phyloP scores from a whole-genome alignment of 2,329 filamentous ascomycete genomes.

The Xylariaceae sp. region DNA sequence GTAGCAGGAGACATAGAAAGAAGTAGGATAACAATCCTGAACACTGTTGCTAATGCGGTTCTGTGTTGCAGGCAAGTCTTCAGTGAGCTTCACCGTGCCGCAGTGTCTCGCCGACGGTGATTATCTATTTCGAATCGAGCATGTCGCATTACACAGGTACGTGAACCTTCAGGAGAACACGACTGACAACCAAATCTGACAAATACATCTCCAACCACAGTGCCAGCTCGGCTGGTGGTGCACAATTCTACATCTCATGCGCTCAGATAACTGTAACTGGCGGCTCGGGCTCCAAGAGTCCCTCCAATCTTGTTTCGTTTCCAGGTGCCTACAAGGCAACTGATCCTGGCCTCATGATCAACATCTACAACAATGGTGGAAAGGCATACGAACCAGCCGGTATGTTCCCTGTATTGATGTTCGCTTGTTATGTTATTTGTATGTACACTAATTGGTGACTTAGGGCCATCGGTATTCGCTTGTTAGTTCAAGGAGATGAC shows the following conservation, averaged over 20 bases:
- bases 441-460: too few relatives aligned
- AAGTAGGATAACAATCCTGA: not conserved
- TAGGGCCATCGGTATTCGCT: too few relatives aligned
- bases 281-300: constrained; percentile 26
- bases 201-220: not conserved
- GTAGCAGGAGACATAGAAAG: not conserved
- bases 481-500: too few relatives aligned
- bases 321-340: constrained; percentile 36
- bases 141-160: constrained; percentile 32
- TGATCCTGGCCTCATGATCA: constrained; percentile 31
- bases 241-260: constrained; percentile 35
- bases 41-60: not conserved
- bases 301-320: constrained; percentile 27
- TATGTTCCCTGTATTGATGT: constrained; percentile 13
- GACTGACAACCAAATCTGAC: not conserved
- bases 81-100: constrained; percentile 31
- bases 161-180: not conserved
- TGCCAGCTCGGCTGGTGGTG: constrained; percentile 29
- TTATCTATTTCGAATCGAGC: constrained; percentile 37
- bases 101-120: constrained; percentile 33
- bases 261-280: constrained; percentile 33
- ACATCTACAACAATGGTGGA: constrained; percentile 31
- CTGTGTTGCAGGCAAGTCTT: constrained; percentile 19
- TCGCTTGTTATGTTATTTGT: not conserved
- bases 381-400: constrained; percentile 25